Percentiles rank a stretch among this genome's conserved stretches.
Evolutionary conservation across 495 filamentous ascomycete species (phyloP).

Genomic region (Aspergillus nanangensis): DNA sequence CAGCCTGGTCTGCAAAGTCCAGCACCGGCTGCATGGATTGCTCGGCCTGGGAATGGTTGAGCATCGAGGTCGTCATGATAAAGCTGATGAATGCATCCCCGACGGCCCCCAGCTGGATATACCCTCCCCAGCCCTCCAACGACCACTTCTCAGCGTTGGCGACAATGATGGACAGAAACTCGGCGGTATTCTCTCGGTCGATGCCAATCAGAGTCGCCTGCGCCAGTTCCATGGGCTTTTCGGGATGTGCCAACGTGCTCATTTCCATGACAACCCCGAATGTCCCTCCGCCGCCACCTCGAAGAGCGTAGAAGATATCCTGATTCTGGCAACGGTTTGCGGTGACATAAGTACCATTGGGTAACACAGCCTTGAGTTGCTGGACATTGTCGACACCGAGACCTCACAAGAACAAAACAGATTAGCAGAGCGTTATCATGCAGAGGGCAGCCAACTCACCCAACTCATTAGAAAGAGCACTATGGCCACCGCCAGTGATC

Average conservation of each 20-base stretch:
- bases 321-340: constrained; percentile 42
- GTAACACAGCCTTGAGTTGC: constrained; percentile 40
- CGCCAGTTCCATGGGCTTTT: constrained; percentile 26
- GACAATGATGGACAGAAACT: constrained; percentile 25
- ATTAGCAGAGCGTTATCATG: no score
- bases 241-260: constrained; percentile 17
- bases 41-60: constrained; percentile 6
- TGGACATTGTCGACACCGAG: constrained; percentile 30
- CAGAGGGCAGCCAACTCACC: no score
- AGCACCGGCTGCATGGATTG: constrained; percentile 11
- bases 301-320: constrained; percentile 53
- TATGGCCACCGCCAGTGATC: constrained; percentile 36
- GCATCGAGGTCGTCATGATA: constrained; percentile 9
- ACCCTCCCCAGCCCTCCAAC: constrained; percentile 40
- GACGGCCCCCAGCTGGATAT: constrained; percentile 14
- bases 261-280: constrained; percentile 41
- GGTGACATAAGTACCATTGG: constrained; percentile 42
- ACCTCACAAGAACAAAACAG: constrained; percentile 7
- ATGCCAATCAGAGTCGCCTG: constrained; percentile 26
- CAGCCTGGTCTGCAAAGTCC: constrained; percentile 3
- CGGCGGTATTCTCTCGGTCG: constrained; percentile 12
- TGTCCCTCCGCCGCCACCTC: constrained; percentile 50
- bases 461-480: constrained; percentile 23
- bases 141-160: constrained; percentile 32
- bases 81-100: not conserved